Evolutionary conservation across 2,329 filamentous ascomycete genomes (phyloP).

Genomic region (Calonectria henricotiae): DNA sequence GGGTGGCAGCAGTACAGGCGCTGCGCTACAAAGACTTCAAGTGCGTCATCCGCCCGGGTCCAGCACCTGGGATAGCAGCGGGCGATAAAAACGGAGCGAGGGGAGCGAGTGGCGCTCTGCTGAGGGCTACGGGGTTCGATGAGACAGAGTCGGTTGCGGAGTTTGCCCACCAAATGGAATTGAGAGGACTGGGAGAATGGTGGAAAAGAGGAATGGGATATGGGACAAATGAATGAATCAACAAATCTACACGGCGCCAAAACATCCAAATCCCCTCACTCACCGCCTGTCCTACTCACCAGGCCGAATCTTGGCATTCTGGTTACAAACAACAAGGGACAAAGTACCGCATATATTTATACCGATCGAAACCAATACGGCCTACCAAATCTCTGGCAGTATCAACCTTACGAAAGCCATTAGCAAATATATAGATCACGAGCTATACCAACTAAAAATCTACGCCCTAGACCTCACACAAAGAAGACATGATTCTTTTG

Average conservation of each 20-base stretch:
- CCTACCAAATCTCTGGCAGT: no score
- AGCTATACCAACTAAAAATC: no score
- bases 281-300: no score
- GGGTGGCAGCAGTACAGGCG: slow-evolving; percentile 77
- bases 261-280: not conserved
- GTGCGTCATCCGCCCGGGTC: slow-evolving; percentile 70
- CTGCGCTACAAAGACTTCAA: slow-evolving; percentile 83
- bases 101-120: slow-evolving; percentile 2
- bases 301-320: not conserved
- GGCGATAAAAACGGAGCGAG: slow-evolving; percentile 15
- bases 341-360: no score
- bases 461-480: no score
- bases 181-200: slow-evolving; percentile 74
- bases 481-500: no score
- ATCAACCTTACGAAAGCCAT: no score
- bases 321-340: no score
- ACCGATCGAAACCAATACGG: no score
- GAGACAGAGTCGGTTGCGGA: slow-evolving; percentile 77
- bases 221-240: slow-evolving; percentile 33
- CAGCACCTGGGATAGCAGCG: slow-evolving; percentile 35
- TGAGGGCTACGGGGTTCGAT: slow-evolving; percentile 58
- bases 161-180: slow-evolving; percentile 76
- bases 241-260: not conserved
- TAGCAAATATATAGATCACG: no score
- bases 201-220: slow-evolving; percentile 80